Percentiles rank a stretch among this genome's conserved stretches.
These are phyloP conservation scores for Penicillium sp. DNA, from an alignment of 2,329 filamentous ascomycete genomes.

Conservation along the genomic window DNA sequence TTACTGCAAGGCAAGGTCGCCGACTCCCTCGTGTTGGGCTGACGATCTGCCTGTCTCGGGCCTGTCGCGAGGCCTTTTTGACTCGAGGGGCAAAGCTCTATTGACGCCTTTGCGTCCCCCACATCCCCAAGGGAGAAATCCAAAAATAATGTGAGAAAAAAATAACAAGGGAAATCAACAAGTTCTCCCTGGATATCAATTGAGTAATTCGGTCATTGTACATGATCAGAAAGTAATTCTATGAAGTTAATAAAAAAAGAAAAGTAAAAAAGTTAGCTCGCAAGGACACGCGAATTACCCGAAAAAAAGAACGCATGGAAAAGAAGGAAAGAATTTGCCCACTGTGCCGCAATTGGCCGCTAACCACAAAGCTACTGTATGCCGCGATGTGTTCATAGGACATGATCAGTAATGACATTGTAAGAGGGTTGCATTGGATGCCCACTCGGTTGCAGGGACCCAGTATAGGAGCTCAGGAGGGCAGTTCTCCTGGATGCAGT, in stretches of 20 bases:
- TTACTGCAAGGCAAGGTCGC: constrained; percentile 20
- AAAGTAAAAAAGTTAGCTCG: background rate
- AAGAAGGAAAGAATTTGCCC: background rate
- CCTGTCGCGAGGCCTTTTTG: constrained; percentile 4
- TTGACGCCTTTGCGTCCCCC: constrained; percentile 22
- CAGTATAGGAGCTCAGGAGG: constrained; percentile 23
- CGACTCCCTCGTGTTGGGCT: constrained; percentile 25
- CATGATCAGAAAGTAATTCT: background rate
- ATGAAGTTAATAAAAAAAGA: background rate
- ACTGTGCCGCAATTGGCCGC: constrained; percentile 4
- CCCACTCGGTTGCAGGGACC: constrained; percentile 27
- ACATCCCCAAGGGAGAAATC: constrained; percentile 25
- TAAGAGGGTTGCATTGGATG: constrained; percentile 25
- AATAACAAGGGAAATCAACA: constrained; percentile 1
- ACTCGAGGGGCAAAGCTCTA: constrained; percentile 22
- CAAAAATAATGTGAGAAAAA: constrained; percentile 4
- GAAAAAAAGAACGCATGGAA: background rate
- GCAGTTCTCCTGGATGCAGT: constrained; percentile 25
- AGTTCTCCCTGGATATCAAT: background rate
- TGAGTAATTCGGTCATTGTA: background rate
- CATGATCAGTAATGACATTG: constrained; percentile 17
- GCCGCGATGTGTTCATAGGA: constrained; percentile 11
- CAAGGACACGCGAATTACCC: background rate
- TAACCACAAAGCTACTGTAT: background rate
- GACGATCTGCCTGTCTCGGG: constrained; percentile 10